phyloP scores from a whole-genome alignment of 2,329 filamentous ascomycete genomes.

The Paraconiothyrium brasiliense region DNA sequence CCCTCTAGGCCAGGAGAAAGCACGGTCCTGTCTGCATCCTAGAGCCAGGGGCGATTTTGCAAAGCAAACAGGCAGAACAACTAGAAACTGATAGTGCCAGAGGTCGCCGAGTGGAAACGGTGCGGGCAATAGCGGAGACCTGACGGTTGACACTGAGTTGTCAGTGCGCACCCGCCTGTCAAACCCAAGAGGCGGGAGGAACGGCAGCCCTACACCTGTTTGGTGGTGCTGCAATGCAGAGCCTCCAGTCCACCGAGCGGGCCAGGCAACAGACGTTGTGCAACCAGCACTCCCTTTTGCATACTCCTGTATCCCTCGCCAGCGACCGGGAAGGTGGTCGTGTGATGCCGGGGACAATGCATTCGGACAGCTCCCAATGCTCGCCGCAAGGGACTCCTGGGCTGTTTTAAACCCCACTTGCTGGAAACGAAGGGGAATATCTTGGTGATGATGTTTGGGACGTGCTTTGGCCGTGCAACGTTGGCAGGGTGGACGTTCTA shows the following conservation, averaged over 20 bases:
- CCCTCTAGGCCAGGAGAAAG: background rate
- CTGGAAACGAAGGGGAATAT: background rate
- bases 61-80: background rate
- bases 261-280: constrained; percentile 1
- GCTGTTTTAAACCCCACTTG: background rate
- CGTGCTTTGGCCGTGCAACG: background rate
- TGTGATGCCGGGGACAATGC: constrained; percentile 1
- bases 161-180: constrained; percentile 3
- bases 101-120: background rate
- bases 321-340: background rate
- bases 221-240: background rate
- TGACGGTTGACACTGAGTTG: background rate
- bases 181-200: constrained; percentile 5
- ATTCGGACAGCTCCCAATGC: constrained; percentile 6
- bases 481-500: background rate
- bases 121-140: background rate
- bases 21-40: constrained; percentile 3
- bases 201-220: background rate
- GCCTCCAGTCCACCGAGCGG: background rate
- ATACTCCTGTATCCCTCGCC: constrained; percentile 1
- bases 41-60: background rate
- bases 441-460: background rate
- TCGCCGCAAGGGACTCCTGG: constrained; percentile 7
- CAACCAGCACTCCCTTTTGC: constrained; percentile 3
- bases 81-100: background rate